Percentiles rank a stretch among this genome's conserved stretches.
Evolutionary conservation across 306 rosid species (phyloP).

Genomic region (Aeschynomene evenia): DNA sequence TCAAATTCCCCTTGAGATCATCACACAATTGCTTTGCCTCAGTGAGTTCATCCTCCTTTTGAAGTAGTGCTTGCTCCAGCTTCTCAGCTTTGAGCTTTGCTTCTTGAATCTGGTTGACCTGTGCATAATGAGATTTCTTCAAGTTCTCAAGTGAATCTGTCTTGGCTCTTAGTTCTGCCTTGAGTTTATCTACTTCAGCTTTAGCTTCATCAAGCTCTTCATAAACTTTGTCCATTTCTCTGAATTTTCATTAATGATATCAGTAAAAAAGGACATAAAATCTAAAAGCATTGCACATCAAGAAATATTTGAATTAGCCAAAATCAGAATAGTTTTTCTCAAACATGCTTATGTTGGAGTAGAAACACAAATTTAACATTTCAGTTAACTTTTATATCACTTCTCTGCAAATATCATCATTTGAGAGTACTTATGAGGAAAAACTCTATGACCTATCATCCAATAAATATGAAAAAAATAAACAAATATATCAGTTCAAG

Average conservation of each 20-base stretch:
- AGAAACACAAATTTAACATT: slow-evolving; percentile 12
- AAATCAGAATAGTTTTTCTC: neutral
- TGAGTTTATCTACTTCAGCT: slow-evolving; percentile 62
- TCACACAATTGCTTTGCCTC: slow-evolving; percentile 36
- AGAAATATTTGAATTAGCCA: too few relatives aligned
- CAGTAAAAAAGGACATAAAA: neutral
- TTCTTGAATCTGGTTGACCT: slow-evolving; percentile 41
- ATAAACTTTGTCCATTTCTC: slow-evolving; percentile 57
- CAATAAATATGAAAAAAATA: neutral
- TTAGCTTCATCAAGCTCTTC: slow-evolving; percentile 71
- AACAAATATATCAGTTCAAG: neutral
- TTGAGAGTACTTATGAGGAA: neutral
- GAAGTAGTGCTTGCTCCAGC: slow-evolving; percentile 51
- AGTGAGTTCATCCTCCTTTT: slow-evolving; percentile 40
- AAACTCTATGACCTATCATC: neutral
- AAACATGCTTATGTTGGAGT: neutral
- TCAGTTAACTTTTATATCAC: neutral
- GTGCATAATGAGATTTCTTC: slow-evolving; percentile 58
- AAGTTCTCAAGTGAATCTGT: slow-evolving; percentile 48
- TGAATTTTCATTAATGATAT: slow-evolving; percentile 14
- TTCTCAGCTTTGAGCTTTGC: slow-evolving; percentile 58
- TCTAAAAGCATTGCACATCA: neutral
- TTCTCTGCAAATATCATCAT: neutral
- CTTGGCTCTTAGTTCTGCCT: slow-evolving; percentile 52
- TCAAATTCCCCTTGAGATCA: slow-evolving; percentile 43